Conservation (phyloP, 2,329 filamentous ascomycete species). For the Diaporthe destruens region DNA sequence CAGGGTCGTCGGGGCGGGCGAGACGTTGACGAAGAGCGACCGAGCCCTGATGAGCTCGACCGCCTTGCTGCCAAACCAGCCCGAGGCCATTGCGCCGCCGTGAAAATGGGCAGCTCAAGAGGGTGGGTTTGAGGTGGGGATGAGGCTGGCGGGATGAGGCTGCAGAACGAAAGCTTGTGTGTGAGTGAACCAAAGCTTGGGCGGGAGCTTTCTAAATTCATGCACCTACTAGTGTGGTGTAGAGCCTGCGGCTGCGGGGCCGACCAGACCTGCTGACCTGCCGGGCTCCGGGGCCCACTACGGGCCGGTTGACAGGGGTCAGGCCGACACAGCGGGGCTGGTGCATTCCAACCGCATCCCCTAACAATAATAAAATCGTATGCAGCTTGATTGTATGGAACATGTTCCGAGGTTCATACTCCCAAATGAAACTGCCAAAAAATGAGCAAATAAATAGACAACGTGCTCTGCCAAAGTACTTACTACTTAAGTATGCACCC, state of each 20-base stretch:
- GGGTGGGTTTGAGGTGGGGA: neutral
- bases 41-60: slow-evolving; percentile 43
- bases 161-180: neutral
- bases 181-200: neutral
- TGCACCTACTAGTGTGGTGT: neutral
- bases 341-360: no score
- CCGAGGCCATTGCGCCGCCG: slow-evolving; percentile 35
- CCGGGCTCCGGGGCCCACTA: slow-evolving; percentile 1
- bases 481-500: no score
- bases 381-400: no score
- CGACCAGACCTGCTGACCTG: neutral
- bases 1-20: slow-evolving; percentile 64
- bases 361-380: no score
- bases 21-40: slow-evolving; percentile 62
- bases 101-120: neutral
- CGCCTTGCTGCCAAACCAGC: slow-evolving; percentile 34
- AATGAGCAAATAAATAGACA: no score
- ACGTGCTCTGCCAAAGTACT: no score
- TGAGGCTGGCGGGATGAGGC: neutral
- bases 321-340: neutral
- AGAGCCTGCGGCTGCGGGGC: slow-evolving; percentile 22
- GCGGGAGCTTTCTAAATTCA: neutral
- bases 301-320: neutral
- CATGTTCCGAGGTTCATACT: no score
- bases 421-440: no score